Evolutionary conservation across 306 rosid genomes (phyloP), one percentile per base, ranked within the genome.

Genomic region (Sesbania bispinosa): DNA sequence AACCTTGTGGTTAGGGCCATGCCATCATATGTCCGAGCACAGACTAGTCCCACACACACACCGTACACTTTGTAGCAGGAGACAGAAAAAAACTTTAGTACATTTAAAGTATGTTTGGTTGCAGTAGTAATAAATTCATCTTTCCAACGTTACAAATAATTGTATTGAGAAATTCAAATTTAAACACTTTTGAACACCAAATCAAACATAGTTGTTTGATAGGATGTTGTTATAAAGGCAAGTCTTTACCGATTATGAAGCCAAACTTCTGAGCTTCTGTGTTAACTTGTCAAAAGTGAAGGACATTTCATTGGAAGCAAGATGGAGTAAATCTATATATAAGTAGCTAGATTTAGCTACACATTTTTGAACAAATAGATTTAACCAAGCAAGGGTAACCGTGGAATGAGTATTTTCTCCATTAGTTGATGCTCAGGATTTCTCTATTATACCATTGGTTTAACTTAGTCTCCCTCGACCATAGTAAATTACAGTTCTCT

Each of bases 261-360:
- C 10, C 36, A 45, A 62, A 42, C 52, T 30, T 42, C 14, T 32
- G 23, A 13, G 6, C 33, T 53, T 24, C 33, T 32, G 10, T 38
- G 9, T 20, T 42, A 35, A 53, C 14, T 42, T 2, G 62, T 70
- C 35, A 35, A 73, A 39, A 57, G 48, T 16, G 38, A 66, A 27
- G n/a, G 30, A 23, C 58, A 16, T 52, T 21, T 30, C 36, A 48
- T 51, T 71, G 53, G 8, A 63, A 70, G 62, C 68, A 33, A 27
- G 14, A 47, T 29, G 62, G 54, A 71, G 57, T 53, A 53, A 67
- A 62, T 16, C 64, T 80, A 60, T 38, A 60, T 24, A 35, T 47
- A 75, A 62, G 66, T 57, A 53, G 59, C 66, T 62, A 74, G 13
- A 32, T 78, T 21, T 24, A 50, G 55, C 84, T 81, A 76, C 75